Evolutionary conservation across 1,284 basidiomycete species (phyloP), one percentile per base, ranked within the genome.

Genomic region (Coniferiporia sulphurascens): DNA sequence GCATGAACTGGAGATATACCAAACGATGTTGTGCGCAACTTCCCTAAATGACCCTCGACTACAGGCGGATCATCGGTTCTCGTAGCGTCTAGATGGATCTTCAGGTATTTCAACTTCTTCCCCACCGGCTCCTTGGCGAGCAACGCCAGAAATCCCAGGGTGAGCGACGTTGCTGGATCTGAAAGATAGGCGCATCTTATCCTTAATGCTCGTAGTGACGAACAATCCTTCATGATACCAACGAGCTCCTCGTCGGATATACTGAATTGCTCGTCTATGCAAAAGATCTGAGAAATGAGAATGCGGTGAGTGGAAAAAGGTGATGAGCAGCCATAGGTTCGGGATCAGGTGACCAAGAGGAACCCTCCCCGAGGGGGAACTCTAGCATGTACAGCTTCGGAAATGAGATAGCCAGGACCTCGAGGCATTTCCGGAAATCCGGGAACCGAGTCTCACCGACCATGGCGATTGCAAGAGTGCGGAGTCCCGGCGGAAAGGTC

Each of bases 71-170:
- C 19, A n/a, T n/a, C 19, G 13, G 9, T 46, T 13, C 21, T 27
- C 13, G 46, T 17, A 9, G 21, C 44, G 10, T 43, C 50, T 1
- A 45, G n/a, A 34, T 46, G 46, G 43, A 51, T 48, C 53, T 57
- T 22, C 49, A 61, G 35, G 50, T 48, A 3, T 44, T 59, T 13
- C 55, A 60, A 35, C 19, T 19, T 6, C 52, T 51, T n/a, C 48
- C 55, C 36, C 51, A 51, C 22, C 41, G 10, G 32, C 46, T 43
- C 46, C 13, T 10, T 13, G n/a, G 45, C 41, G 22, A 55, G 43
- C 19, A 34, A 27, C 4, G 38, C 32, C 8, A 52, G 51, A 38
- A 34, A 36, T 22, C 51, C 51, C 10, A 52, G 5, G 3, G 51
- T 52, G 9, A 52, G 51, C 12, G 51, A 17, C 17, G 51, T 19